Evolutionary conservation across 2,329 filamentous ascomycete species (phyloP).

Genomic region (Basipetospora chlamydospora): DNA sequence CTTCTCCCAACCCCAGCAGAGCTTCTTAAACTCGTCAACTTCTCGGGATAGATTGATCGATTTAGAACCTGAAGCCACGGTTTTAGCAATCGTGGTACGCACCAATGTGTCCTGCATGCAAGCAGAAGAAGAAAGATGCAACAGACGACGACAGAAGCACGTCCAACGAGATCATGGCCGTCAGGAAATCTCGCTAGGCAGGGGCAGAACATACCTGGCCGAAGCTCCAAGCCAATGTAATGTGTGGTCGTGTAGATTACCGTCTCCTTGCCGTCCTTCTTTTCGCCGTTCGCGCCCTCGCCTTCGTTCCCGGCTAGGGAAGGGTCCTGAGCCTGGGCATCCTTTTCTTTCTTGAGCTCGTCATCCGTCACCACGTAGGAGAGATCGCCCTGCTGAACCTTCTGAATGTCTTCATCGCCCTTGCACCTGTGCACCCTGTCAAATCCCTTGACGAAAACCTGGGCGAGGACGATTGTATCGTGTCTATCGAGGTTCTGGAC

Average conservation of each 20-base stretch:
- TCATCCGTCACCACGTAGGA: constrained; percentile 26
- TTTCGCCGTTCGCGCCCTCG: constrained; percentile 6
- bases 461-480: constrained; percentile 64
- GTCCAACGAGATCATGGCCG: no score
- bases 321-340: constrained; percentile 35
- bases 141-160: not conserved
- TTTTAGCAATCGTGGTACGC: no score
- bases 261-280: constrained; percentile 12
- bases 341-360: constrained; percentile 24
- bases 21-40: constrained; percentile 74
- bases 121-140: not conserved
- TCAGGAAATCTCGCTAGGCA: not conserved
- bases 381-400: constrained; percentile 39
- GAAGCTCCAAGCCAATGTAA: constrained; percentile 79
- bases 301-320: no score
- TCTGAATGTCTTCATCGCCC: constrained; percentile 32
- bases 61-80: constrained; percentile 41
- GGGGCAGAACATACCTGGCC: constrained; percentile 55
- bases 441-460: constrained; percentile 87
- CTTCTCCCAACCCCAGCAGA: constrained; percentile 61
- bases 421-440: constrained; percentile 65
- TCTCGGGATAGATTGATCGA: constrained; percentile 66
- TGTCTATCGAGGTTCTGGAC: constrained; percentile 74
- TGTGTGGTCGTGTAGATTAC: constrained; percentile 75
- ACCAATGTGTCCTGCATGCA: no score